Base-by-base conservation (phyloP, 768 basidiomycete genomes). In the Phylloporus sp. region DNA sequence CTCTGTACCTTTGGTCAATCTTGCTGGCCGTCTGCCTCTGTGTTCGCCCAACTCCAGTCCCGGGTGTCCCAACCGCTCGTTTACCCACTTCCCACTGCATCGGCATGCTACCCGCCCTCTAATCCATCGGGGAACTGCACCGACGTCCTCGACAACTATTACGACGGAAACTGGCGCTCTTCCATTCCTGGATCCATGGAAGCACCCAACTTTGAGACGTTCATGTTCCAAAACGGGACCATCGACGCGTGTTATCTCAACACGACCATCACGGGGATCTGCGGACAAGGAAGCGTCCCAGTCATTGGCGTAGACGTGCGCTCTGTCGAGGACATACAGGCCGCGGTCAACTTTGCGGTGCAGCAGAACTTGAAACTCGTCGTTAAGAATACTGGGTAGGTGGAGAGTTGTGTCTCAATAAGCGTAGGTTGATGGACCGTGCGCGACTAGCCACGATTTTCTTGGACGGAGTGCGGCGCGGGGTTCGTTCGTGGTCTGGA, bases 401-500 rank as follows among this genome's bases (percentile, higher is more conserved):
- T 53, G n/a, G n/a, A n/a, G n/a, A n/a, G n/a, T n/a, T n/a, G n/a
- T 38, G 17, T 23, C 10, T 40, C 11, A 5, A 14, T n/a, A 27
- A 17, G 9, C 5, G 2, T n/a, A n/a, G n/a, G 28, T 24, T 40
- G 14, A 42, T n/a, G 7, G 15, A 22, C 15, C 27, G 6, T 32
- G 0, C 1, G 8, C 7, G 32, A 21, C 15, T 13, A 67, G 67
- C 5, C 74, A 73, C 43, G 70, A 74, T 47, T 71, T 49, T 38
- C 61, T 73, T 17, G 72, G 72, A 22, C 63, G 72, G 4, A 72
- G 71, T 42, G 50, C 66, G 27, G 71, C 70, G 7, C 54, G 63
- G 5, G 68, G 67, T 5, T 60, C 69, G 1, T 69, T 76, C 40
- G 44, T 71, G 38, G 54, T 77, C 18, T 76, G 71, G 69, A 75